Conservation (phyloP, 257 asterid species). For the Solanum arcanum region DNA sequence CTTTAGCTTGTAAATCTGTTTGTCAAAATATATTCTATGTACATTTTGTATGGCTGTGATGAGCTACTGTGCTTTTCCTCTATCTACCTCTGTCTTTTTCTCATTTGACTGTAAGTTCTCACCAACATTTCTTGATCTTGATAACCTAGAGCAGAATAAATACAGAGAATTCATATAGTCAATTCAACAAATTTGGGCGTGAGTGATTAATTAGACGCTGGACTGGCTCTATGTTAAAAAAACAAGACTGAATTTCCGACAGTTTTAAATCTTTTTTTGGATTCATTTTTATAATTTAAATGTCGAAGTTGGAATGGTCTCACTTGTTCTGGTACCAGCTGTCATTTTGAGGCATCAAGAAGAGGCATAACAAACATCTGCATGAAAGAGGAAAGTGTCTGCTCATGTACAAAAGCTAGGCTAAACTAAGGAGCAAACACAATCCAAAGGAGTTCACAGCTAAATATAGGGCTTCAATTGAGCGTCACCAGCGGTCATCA, state of each 20-base stretch:
- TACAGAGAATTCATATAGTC: neutral
- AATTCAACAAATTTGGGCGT: neutral
- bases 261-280: neutral
- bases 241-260: neutral
- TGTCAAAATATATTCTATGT: neutral
- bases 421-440: neutral
- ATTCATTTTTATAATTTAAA: neutral
- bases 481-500: neutral
- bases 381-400: neutral
- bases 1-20: neutral
- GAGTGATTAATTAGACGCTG: neutral
- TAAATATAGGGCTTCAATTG: neutral
- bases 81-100: neutral
- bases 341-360: neutral
- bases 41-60: neutral
- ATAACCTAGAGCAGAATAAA: neutral
- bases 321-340: neutral
- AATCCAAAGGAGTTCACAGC: neutral
- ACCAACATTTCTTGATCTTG: neutral
- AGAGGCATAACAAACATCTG: neutral
- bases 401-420: neutral
- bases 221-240: neutral
- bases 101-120: neutral
- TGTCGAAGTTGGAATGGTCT: neutral
- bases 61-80: neutral